These are phyloP conservation scores for Daldinia vernicosa DNA, from an alignment of 495 filamentous ascomycete species.

Conservation along the genomic window DNA sequence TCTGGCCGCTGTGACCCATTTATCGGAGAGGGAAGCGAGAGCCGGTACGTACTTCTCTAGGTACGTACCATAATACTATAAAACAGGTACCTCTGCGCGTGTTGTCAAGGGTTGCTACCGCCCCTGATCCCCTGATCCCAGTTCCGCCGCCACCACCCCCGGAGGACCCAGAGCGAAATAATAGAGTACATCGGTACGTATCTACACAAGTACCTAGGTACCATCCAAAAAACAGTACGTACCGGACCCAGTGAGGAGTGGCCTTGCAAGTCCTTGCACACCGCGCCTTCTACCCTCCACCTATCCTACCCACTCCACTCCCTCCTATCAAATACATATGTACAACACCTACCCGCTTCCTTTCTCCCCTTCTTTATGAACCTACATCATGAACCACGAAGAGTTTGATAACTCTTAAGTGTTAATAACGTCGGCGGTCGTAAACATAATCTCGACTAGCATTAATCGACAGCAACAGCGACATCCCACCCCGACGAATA, in stretches of 20 bases:
- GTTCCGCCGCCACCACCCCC: slow-evolving; percentile 36
- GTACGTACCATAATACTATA: slow-evolving; percentile 1
- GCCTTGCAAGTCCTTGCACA: slow-evolving; percentile 42
- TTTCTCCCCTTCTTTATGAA: slow-evolving; percentile 22
- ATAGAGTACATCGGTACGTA: slow-evolving; percentile 18
- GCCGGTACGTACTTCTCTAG: slow-evolving; percentile 24
- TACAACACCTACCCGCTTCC: slow-evolving; percentile 43
- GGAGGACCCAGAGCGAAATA: slow-evolving; percentile 35
- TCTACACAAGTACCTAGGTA: not conserved
- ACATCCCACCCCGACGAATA: slow-evolving; percentile 7
- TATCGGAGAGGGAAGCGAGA: slow-evolving; percentile 32
- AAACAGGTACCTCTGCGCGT: slow-evolving; percentile 42
- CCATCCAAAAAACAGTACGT: slow-evolving; percentile 30
- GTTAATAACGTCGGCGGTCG: slow-evolving; percentile 30
- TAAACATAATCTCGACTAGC: slow-evolving; percentile 37
- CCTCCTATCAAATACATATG: slow-evolving; percentile 48
- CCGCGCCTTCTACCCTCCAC: slow-evolving; percentile 45
- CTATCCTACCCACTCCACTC: slow-evolving; percentile 42
- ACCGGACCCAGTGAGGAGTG: slow-evolving; percentile 33
- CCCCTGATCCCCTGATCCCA: slow-evolving; percentile 37
- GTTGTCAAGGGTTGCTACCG: slow-evolving; percentile 40
- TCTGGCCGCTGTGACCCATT: slow-evolving; percentile 41
- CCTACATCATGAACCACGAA: slow-evolving; percentile 37
- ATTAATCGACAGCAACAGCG: slow-evolving; percentile 29
- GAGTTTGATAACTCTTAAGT: slow-evolving; percentile 36